Percentiles rank a stretch among this genome's conserved stretches.
These are phyloP conservation scores for Arbutus unedo DNA, from an alignment of 148 eudicot species.

Conservation along the genomic window DNA sequence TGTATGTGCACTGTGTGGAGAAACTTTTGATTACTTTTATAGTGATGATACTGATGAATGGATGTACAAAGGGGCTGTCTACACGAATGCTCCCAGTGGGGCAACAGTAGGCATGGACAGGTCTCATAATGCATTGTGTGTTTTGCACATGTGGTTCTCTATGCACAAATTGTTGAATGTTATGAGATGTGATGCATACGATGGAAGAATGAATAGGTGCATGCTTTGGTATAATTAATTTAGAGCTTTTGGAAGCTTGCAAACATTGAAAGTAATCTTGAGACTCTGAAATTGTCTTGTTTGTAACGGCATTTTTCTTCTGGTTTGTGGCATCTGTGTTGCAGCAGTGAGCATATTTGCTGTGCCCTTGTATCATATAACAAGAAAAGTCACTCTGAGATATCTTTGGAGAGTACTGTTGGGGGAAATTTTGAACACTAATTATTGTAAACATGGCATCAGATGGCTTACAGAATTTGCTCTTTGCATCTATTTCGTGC, in stretches of 20 bases:
- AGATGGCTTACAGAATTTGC: background rate
- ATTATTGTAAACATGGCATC: background rate
- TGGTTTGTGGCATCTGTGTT: background rate
- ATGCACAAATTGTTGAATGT: background rate
- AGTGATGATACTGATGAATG: constrained; percentile 93
- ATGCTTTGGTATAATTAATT: background rate
- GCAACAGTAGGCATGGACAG: constrained; percentile 55
- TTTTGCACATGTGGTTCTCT: background rate
- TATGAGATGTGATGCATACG: background rate
- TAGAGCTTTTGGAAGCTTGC: background rate
- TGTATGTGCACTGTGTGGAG: constrained; percentile 84
- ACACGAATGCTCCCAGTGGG: constrained; percentile 68
- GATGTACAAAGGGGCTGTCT: constrained; percentile 98
- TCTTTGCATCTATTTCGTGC: background rate
- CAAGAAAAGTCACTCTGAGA: background rate
- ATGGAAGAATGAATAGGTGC: background rate
- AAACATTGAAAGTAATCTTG: background rate
- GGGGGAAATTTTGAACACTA: background rate
- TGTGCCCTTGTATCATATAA: background rate
- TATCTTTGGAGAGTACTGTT: background rate
- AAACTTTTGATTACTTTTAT: constrained; percentile 82
- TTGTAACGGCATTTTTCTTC: background rate
- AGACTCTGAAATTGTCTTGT: no score
- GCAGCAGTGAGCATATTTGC: no score
- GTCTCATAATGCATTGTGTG: constrained; percentile 28